These are phyloP conservation scores for Sclerotinia minor DNA, from an alignment of 2,329 filamentous ascomycete species.

Conservation along the genomic window DNA sequence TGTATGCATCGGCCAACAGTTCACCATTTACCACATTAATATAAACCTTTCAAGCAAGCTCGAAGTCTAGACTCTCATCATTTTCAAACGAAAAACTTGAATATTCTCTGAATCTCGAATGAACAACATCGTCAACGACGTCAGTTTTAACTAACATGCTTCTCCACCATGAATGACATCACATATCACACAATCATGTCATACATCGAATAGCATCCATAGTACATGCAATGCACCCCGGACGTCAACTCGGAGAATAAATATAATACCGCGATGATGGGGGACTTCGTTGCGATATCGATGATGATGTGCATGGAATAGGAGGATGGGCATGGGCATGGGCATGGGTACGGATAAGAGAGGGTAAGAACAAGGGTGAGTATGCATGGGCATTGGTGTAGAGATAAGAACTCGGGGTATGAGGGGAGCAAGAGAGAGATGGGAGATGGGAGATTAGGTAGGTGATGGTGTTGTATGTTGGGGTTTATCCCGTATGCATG, in stretches of 20 bases:
- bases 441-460: neutral
- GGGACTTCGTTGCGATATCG: neutral
- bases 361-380: neutral
- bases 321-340: neutral
- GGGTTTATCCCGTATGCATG: too few species aligned
- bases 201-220: too few species aligned
- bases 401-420: neutral
- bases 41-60: too few species aligned
- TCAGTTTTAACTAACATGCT: constrained; percentile 14
- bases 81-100: neutral
- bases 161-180: constrained; percentile 20
- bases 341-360: neutral
- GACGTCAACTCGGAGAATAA: too few species aligned
- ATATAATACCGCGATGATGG: too few species aligned
- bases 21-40: too few species aligned
- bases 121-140: neutral
- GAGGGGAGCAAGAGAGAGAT: neutral
- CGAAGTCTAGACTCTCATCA: too few species aligned
- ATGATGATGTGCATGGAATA: neutral
- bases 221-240: too few species aligned
- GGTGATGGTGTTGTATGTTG: neutral
- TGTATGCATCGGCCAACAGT: too few species aligned
- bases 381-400: neutral
- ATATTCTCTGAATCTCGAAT: neutral
- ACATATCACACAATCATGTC: neutral